Percentiles rank a stretch among this genome's conserved stretches.
Conservation (phyloP, 257 asterid species). For the Rubia yunnanensis region DNA sequence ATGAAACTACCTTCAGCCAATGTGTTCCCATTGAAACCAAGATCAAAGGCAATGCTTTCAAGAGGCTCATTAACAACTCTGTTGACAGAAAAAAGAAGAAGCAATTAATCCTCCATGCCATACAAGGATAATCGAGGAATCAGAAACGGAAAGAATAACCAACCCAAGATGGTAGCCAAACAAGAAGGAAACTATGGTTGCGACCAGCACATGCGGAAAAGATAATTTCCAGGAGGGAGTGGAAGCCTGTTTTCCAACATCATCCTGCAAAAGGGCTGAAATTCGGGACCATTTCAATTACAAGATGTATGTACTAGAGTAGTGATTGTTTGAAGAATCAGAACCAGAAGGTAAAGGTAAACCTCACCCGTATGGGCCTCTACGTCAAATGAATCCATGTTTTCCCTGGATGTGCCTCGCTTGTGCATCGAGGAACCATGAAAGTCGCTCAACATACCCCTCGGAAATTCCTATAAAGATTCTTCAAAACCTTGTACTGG, state of each 20-base stretch:
- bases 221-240: slow-evolving; percentile 85
- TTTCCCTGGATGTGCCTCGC: slow-evolving; percentile 48
- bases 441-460: slow-evolving; percentile 37
- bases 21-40: slow-evolving; percentile 78
- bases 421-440: slow-evolving; percentile 43
- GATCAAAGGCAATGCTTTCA: slow-evolving; percentile 78
- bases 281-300: not conserved
- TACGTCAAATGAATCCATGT: slow-evolving; percentile 27
- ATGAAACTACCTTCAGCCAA: slow-evolving; percentile 55
- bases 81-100: slow-evolving; percentile 14
- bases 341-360: not conserved
- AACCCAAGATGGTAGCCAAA: slow-evolving; percentile 98
- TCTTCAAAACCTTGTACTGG: not conserved
- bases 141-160: slow-evolving; percentile 21
- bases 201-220: slow-evolving; percentile 75
- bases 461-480: not conserved
- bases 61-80: slow-evolving; percentile 96
- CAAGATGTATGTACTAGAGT: not conserved
- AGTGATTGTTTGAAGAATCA: no score
- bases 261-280: slow-evolving; percentile 40
- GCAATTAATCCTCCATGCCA: slow-evolving; percentile 4
- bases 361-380: slow-evolving; percentile 44
- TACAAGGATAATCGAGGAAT: not conserved
- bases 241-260: slow-evolving; percentile 35
- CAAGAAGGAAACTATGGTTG: slow-evolving; percentile 66